Base-by-base conservation (phyloP, 2,329 filamentous ascomycete genomes). In the Stachybotrys echinatus region DNA sequence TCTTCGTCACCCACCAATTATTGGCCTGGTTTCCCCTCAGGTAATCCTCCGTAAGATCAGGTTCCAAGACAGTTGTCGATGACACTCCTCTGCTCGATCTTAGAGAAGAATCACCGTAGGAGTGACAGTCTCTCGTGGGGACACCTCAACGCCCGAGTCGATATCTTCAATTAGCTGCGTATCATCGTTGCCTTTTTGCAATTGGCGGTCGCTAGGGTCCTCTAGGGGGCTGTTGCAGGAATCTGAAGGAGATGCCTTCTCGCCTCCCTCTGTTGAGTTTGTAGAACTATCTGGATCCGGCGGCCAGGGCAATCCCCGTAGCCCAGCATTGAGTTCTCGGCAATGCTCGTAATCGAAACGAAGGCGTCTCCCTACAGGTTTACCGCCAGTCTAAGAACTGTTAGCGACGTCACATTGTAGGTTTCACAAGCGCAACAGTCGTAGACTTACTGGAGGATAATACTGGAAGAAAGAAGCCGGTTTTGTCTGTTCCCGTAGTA, bases 371-470 rank as follows among this genome's bases (percentile, higher is more conserved):
- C 71, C 70, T 7, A 72, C 56, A 0, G 71, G 66, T 48, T 69
- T 72, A 0, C 71, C 70, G 1, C 64, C 63, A 6, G 54, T 58
- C 70, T 73, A 22, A 1, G 23, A 17, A 2, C 18, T 1, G 45
- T 55, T 7, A 58, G 50, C 23, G 22, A 12, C 14, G 19, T n/a
- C 23, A 20, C 1, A 18, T 23, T 34, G n/a, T n/a, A n/a, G n/a
- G 17, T 31, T 21, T 19, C 47, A 12, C n/a, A 14, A 20, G 27
- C n/a, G 37, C 6, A 45, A n/a, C 23, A 8, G 6, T 8, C 10
- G 43, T n/a, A 23, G 2, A 60, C 74, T 61, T 61, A 78, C 76
- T 39, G 76, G 76, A 8, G 73, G 72, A n/a, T 59, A 42, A 49
- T 80, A 80, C 43, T 68, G 66, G 52, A 78, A 79, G 20, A 56